phyloP scores from a whole-genome alignment of 257 asterid genomes.

The Echites panduratus region DNA sequence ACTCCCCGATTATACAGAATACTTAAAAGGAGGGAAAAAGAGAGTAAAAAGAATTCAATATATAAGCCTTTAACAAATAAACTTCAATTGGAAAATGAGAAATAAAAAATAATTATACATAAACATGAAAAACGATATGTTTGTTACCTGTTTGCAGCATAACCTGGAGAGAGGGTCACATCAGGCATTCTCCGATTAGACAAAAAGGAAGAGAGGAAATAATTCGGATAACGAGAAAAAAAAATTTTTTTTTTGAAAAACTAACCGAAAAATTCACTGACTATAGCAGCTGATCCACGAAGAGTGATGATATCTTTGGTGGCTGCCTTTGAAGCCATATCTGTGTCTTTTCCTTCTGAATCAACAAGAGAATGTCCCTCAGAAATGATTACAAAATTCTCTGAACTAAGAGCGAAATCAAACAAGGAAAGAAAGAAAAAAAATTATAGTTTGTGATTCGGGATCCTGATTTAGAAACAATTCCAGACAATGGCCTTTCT shows the following conservation, averaged over 20 bases:
- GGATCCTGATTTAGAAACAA: not conserved
- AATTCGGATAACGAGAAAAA: not conserved
- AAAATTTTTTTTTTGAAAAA: not conserved
- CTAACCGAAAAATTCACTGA: slow-evolving; percentile 84
- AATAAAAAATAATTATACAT: not conserved
- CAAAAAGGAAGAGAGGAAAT: not conserved
- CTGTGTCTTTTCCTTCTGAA: not conserved
- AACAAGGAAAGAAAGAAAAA: not conserved
- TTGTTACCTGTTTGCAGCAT: slow-evolving; percentile 81
- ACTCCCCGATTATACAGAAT: slow-evolving; percentile 84
- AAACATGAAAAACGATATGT: not conserved
- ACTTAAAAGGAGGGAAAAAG: not conserved
- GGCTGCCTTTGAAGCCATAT: slow-evolving; percentile 72
- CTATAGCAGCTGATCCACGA: slow-evolving; percentile 91
- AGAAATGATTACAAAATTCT: not conserved
- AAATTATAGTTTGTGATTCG: not conserved
- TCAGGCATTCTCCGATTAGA: slow-evolving; percentile 16
- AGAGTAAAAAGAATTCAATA: not conserved
- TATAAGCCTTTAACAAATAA: not conserved
- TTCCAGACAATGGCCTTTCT: not conserved
- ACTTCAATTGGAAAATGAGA: slow-evolving; percentile 10
- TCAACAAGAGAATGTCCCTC: not conserved
- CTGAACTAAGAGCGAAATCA: not conserved
- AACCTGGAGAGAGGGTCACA: slow-evolving; percentile 52
- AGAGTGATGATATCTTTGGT: slow-evolving; percentile 85